Percentiles rank a stretch among this genome's conserved stretches.
phyloP scores from a whole-genome alignment of 371 early-diverging fungal genomes.

The Mortierella sp. region DNA sequence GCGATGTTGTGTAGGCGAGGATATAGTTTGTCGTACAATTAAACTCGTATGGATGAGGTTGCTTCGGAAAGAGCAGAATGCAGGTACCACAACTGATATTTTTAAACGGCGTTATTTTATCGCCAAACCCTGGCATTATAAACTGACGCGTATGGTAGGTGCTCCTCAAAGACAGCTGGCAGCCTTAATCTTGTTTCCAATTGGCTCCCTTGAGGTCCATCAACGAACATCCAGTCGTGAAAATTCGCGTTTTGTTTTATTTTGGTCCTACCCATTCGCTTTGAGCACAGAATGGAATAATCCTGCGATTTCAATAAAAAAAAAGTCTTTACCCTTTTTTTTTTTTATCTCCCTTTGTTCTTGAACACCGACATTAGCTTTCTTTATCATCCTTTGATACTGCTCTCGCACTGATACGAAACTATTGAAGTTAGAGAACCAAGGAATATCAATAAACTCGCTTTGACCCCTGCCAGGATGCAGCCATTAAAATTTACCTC shows the following conservation, averaged over 20 bases:
- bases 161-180: no score
- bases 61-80: neutral
- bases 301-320: neutral
- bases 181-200: no score
- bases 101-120: no score
- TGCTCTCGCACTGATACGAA: neutral
- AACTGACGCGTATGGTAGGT: no score
- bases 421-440: neutral
- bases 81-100: no score
- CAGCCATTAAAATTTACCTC: constrained; percentile 2
- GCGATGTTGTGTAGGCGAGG: neutral
- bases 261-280: neutral
- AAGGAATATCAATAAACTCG: neutral
- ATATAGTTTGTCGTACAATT: no score
- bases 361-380: neutral
- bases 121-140: no score
- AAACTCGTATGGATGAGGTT: no score
- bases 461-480: neutral
- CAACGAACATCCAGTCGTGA: no score
- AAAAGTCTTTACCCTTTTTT: neutral
- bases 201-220: no score
- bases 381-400: neutral
- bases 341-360: neutral
- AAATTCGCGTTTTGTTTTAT: neutral
- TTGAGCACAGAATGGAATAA: neutral